Base-by-base conservation (phyloP, 1,284 basidiomycete species). In the Mycena sp. region DNA sequence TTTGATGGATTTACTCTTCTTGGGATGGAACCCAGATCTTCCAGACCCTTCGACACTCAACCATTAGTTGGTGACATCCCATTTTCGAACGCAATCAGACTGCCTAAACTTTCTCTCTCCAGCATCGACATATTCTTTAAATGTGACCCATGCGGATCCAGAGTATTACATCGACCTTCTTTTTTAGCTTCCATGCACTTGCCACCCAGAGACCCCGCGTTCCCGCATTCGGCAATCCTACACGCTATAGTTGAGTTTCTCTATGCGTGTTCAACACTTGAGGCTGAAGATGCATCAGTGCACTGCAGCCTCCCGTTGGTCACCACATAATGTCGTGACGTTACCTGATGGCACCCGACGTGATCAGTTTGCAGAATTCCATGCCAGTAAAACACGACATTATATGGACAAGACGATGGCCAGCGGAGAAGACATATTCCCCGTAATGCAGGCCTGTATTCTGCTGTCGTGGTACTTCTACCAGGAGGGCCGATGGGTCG, bases 381-480 rank as follows among this genome's bases (percentile, higher is more conserved):
- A 94, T 74, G 91, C 92, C 28, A 86, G 86, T 70, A 92, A 92
- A 76, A 91, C 91, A n/a, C 84, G 92, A 17, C 84, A 87, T 48
- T 92, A 92, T 71, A 93, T 94, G 60, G 93, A 94, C 75, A 86
- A 85, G 68, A 94, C 92, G 16, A 91, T 94, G 88, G 87, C 87
- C n/a, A 90, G 84, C 46, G 93, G 93, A 30, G 86, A 89, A 73
- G 89, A 93, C 70, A 93, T 94, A 63, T 92, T 95, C 72, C 85
- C 86, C 21, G 91, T 94, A 16, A 86, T 94, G 81, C 93, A 95
- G 73, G 92, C 93, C 2, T 92, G 91, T 71, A 89, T 90, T 64
- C 80, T 95, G 26, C 83, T 95, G 28, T 92, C 90, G 2, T 94
- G 92, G 91, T 94, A 92, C 77, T 92, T 93, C 68, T 95, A 94